These are phyloP conservation scores for Daldinia concentrica DNA, from an alignment of 495 filamentous ascomycete genomes.

Conservation along the genomic window DNA sequence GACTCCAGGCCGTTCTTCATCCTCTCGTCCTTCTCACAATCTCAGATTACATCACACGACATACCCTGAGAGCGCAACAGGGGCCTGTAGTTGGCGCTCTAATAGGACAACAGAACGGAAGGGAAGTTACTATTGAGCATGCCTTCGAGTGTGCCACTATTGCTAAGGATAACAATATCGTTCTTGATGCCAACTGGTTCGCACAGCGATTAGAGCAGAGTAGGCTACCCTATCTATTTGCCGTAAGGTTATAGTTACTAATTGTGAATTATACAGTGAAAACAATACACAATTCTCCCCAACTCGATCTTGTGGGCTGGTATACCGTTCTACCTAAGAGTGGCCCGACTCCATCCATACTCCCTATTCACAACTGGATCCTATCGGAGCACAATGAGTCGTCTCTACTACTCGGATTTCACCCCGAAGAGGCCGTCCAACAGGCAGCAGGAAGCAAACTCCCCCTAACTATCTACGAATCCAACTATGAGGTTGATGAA, in stretches of 20 bases:
- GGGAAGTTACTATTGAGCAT: conserved; percentile 89
- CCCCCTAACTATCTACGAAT: conserved; percentile 90
- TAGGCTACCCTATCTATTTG: conserved; percentile 52
- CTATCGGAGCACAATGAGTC: conserved; percentile 82
- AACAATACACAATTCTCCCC: conserved; percentile 83
- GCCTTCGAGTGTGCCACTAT: conserved; percentile 80
- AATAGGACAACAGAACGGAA: conserved; percentile 88
- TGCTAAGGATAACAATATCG: conserved; percentile 57
- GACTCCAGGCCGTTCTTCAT: conserved; percentile 85
- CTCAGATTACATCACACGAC: conserved; percentile 94
- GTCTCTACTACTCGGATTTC: conserved; percentile 86
- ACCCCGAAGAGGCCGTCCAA: conserved; percentile 66
- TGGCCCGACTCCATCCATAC: conserved; percentile 72
- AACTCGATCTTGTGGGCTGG: conserved; percentile 92
- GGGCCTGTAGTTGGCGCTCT: conserved; percentile 87
- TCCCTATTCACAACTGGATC: conserved; percentile 80
- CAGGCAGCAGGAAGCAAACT: conserved; percentile 75
- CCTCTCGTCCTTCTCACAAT: conserved; percentile 95
- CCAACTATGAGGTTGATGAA: conserved; percentile 73
- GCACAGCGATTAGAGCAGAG: conserved; percentile 82
- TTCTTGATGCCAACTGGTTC: conserved; percentile 78
- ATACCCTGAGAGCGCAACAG: conserved; percentile 75
- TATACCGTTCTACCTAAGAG: conserved; percentile 82
- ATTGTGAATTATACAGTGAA: conserved; percentile 66
- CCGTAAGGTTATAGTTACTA: conserved; percentile 2